Evolutionary conservation across 768 basidiomycete species (phyloP), one percentile per base, ranked within the genome.

Genomic region (Hygrocybe coccinea): DNA sequence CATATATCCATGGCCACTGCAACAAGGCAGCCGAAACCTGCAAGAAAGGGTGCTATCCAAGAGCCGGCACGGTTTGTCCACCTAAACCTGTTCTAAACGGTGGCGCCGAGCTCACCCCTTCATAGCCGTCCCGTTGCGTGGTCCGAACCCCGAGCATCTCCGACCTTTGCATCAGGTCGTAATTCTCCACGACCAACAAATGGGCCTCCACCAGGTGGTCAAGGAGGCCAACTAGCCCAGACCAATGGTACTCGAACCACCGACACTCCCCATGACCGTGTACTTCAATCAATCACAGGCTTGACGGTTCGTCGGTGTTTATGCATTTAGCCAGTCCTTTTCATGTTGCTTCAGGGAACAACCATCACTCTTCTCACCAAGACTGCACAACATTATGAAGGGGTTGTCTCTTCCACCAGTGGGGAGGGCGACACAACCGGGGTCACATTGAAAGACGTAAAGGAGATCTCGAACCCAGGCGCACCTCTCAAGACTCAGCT

Each of bases 291-390:
- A 56, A 77, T 90, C 24, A 72, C 83, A 47, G 88, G 87, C 51
- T 74, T 90, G 45, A 89, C 84, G 33, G 88, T 89, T 60, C 66
- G 87, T 79, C 52, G 25, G 25, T 52, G 33, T 49, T 53, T 14
- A 3, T n/a, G 29, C 19, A 34, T 41, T 53, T 45, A 52, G 9
- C 25, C 36, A 55, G 34, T 35, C 56, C 25, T 43, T 43, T 52
- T 58, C 15, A 52, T 12, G 38, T 54, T 43, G 39, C 54, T 50
- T 46, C 55, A 60, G 89, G 89, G 90, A 38, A 89, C 86, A 5
- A 89, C 86, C 36, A 77, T 92, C 64, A 87, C 88, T n/a, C 77
- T 92, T 56, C 67, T 70, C 21, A 87, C 86, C 44, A 89, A 88
- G 78, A 78, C 84, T 12, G 74, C 76, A 34, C 77, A 82, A 62